Conservation (phyloP, 306 rosid species). For the Notholithocarpus densiflorus region DNA sequence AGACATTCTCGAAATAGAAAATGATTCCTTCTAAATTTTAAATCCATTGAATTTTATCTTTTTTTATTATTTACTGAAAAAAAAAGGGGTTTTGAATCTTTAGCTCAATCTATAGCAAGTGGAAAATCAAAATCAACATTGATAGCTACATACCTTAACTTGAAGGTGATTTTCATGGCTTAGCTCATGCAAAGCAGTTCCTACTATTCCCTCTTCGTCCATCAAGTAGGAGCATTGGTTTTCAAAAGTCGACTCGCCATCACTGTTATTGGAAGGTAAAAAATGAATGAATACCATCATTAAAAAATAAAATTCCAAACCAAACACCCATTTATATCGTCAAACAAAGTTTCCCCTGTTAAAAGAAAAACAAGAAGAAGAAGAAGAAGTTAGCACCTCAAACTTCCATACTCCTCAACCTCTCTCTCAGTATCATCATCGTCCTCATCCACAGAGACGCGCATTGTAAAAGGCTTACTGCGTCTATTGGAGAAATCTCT, state of each 20-base stretch:
- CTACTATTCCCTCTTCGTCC: slow-evolving; percentile 61
- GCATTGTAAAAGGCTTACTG: slow-evolving; percentile 52
- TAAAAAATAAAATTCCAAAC: background rate
- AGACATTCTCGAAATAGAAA: too few species aligned
- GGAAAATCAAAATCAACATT: slow-evolving; percentile 6
- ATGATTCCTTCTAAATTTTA: too few species aligned
- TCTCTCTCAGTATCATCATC: slow-evolving; percentile 31
- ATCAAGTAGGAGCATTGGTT: slow-evolving; percentile 47
- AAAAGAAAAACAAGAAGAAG: slow-evolving; percentile 21
- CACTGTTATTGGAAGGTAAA: slow-evolving; percentile 45
- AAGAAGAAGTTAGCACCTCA: slow-evolving; percentile 12
- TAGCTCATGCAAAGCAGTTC: slow-evolving; percentile 59
- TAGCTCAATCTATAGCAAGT: too few species aligned
- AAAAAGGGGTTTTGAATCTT: too few species aligned
- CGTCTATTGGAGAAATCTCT: slow-evolving; percentile 21
- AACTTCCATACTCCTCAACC: slow-evolving; percentile 36
- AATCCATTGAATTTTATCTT: too few species aligned
- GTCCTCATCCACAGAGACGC: slow-evolving; percentile 51
- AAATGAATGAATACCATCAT: slow-evolving; percentile 16
- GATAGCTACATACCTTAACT: slow-evolving; percentile 48
- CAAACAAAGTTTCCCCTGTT: background rate
- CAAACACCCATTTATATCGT: background rate
- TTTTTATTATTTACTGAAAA: too few species aligned
- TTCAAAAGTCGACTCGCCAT: slow-evolving; percentile 33
- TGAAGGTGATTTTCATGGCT: slow-evolving; percentile 56